Conservation (phyloP, 352 stramenopile genomes). For the Phytophthora tentaculata region DNA sequence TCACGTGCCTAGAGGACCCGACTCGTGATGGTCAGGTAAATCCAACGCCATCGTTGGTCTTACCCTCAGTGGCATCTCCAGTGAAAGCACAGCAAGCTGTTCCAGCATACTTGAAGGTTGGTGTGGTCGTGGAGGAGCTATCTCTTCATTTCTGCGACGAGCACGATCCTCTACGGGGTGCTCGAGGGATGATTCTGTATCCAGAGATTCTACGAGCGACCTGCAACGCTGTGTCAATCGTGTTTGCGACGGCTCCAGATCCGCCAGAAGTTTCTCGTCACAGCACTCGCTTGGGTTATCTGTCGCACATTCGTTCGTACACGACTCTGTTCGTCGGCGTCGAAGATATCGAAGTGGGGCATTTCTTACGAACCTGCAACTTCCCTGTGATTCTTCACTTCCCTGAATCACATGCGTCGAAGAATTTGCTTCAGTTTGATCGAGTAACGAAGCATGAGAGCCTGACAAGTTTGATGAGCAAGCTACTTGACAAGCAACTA, state of each 20-base stretch:
- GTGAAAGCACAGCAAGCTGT: slow-evolving; percentile 6
- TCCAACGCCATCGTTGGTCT: slow-evolving; percentile 16
- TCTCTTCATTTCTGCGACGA: slow-evolving; percentile 77
- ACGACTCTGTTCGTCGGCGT: slow-evolving; percentile 58
- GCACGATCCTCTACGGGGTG: slow-evolving; percentile 43
- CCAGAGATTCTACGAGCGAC: slow-evolving; percentile 61
- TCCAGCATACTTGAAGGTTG: slow-evolving; percentile 44
- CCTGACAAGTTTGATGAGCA: slow-evolving; percentile 35
- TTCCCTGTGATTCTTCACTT: slow-evolving; percentile 77
- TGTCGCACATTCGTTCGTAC: slow-evolving; percentile 72
- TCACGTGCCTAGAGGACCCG: slow-evolving; percentile 72
- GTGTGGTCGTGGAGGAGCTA: slow-evolving; percentile 47
- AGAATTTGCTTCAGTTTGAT: slow-evolving; percentile 45
- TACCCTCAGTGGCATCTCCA: slow-evolving; percentile 25
- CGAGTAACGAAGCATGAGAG: slow-evolving; percentile 45
- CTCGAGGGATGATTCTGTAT: slow-evolving; percentile 51
- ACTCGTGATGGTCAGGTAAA: slow-evolving; percentile 19
- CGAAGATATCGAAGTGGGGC: slow-evolving; percentile 62
- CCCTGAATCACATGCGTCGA: slow-evolving; percentile 29
- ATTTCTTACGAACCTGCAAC: slow-evolving; percentile 77
- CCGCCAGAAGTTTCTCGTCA: slow-evolving; percentile 57
- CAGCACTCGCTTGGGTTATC: slow-evolving; percentile 62
- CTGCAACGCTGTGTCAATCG: slow-evolving; percentile 45
- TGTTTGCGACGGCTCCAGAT: slow-evolving; percentile 55
- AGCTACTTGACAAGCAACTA: slow-evolving; percentile 55